Conservation (phyloP, 2,329 filamentous ascomycete genomes). For the Fusarium beomiforme region DNA sequence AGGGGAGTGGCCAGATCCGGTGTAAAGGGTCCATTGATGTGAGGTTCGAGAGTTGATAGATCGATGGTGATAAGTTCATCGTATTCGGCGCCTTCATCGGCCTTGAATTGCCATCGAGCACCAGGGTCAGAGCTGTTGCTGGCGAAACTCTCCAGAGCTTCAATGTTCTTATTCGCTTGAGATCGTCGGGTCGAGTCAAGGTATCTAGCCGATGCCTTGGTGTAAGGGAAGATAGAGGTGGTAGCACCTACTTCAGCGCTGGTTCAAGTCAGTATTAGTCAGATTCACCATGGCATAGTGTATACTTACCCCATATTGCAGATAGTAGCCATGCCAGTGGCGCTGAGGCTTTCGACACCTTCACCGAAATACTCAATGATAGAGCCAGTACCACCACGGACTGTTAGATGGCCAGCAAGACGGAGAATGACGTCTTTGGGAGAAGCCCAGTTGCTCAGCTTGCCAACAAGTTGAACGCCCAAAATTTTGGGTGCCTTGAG, state of each 20-base stretch:
- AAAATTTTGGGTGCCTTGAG: constrained; percentile 92
- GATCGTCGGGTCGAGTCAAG: constrained; percentile 78
- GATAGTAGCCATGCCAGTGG: constrained; percentile 92
- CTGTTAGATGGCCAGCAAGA: constrained; percentile 88
- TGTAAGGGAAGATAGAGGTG: constrained; percentile 95
- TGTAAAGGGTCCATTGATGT: constrained; percentile 99
- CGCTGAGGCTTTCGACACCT: constrained; percentile 88
- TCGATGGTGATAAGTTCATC: constrained; percentile 97
- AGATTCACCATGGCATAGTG: neutral
- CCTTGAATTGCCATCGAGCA: constrained; percentile 72
- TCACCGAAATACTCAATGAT: constrained; percentile 95
- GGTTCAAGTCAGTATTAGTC: neutral
- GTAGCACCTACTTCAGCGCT: constrained; percentile 88
- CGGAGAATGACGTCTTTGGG: constrained; percentile 96
- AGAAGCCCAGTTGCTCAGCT: constrained; percentile 88
- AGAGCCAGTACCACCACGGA: constrained; percentile 91
- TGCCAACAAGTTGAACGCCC: constrained; percentile 84
- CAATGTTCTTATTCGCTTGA: constrained; percentile 73
- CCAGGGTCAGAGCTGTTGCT: constrained; percentile 54
- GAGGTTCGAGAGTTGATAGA: constrained; percentile 92
- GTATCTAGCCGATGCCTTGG: constrained; percentile 83
- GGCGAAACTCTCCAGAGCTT: constrained; percentile 66
- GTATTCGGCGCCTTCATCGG: constrained; percentile 88
- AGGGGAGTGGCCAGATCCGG: constrained; percentile 97
- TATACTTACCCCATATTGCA: constrained; percentile 76